Percentiles rank a stretch among this genome's conserved stretches.
phyloP scores from a whole-genome alignment of 2,329 filamentous ascomycete species.

The Colletotrichum sansevieriae region DNA sequence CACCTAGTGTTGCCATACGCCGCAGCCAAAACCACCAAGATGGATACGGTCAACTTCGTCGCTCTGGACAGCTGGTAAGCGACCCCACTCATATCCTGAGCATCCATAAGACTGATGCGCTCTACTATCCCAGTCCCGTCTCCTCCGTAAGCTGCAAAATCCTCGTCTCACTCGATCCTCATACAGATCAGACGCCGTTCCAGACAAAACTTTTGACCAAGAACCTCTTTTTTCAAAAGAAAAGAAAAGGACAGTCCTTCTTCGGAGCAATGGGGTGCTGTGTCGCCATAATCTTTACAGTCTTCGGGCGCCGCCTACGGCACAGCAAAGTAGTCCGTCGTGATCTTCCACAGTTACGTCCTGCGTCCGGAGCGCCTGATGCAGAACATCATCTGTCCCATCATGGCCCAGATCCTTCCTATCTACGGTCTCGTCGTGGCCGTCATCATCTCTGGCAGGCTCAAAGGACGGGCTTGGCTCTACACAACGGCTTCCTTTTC shows the following conservation, averaged over 20 bases:
- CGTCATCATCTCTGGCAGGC: slow-evolving; percentile 58
- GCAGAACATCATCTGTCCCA: slow-evolving; percentile 60
- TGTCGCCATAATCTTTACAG: slow-evolving; percentile 65
- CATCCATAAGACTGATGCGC: too few relatives aligned
- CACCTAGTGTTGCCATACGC: background rate
- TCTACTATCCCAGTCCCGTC: slow-evolving; percentile 51
- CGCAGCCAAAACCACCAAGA: slow-evolving; percentile 30
- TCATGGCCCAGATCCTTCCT: slow-evolving; percentile 63
- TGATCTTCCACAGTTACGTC: slow-evolving; percentile 59
- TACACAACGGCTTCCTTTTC: slow-evolving; percentile 59
- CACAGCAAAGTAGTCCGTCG: slow-evolving; percentile 57
- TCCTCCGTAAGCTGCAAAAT: slow-evolving; percentile 56
- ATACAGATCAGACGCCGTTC: background rate
- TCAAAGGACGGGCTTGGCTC: slow-evolving; percentile 56
- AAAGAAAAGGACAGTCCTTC: slow-evolving; percentile 50
- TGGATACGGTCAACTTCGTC: slow-evolving; percentile 47
- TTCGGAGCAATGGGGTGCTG: slow-evolving; percentile 58
- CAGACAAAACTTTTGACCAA: too few relatives aligned
- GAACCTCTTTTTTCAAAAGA: too few relatives aligned
- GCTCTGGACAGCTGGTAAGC: slow-evolving; percentile 55
- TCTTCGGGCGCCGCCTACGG: slow-evolving; percentile 62
- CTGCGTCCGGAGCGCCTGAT: slow-evolving; percentile 59
- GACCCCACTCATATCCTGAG: slow-evolving; percentile 6
- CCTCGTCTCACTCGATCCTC: background rate
- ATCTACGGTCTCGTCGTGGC: slow-evolving; percentile 61